Conservation (phyloP, 176 grass and related monocot species). For the Hyparrhenia diplandra region DNA sequence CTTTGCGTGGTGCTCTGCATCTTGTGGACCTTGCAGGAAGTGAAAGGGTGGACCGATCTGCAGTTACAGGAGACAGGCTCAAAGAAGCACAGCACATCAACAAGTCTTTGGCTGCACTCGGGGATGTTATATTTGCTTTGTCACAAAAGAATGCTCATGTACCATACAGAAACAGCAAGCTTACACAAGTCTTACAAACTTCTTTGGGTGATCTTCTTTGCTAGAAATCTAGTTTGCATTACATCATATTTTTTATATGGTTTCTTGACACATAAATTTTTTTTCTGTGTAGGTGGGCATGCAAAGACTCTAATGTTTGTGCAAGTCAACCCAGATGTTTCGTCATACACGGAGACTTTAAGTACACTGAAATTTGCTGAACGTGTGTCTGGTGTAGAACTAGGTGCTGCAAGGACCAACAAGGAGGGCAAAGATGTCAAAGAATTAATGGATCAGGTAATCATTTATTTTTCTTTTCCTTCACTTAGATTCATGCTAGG, state of each 20-base stretch:
- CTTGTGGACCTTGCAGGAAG: conserved; percentile 93
- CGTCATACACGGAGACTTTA: conserved; percentile 66
- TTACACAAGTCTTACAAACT: conserved; percentile 85
- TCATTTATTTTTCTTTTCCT: neutral
- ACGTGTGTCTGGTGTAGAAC: conserved; percentile 75
- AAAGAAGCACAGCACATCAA: conserved; percentile 95
- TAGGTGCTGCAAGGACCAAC: conserved; percentile 64
- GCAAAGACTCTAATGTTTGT: conserved; percentile 95
- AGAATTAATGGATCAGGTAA: conserved; percentile 80
- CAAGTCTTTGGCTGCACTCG: conserved; percentile 78
- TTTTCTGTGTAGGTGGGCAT: conserved; percentile 65
- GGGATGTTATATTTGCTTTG: conserved; percentile 85
- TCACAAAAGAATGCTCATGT: conserved; percentile 73
- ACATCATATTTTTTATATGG: neutral
- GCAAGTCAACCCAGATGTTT: conserved; percentile 76
- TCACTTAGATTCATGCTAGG: neutral
- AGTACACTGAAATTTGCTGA: conserved; percentile 90
- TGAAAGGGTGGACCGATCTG: conserved; percentile 76
- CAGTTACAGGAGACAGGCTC: conserved; percentile 71
- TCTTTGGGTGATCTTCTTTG: conserved; percentile 59
- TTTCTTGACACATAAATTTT: conserved; percentile 16
- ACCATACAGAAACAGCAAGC: conserved; percentile 88
- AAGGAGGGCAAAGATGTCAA: conserved; percentile 80
- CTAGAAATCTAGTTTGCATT: conserved; percentile 13
- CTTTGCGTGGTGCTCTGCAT: conserved; percentile 61